Conservation (phyloP, 495 filamentous ascomycete species). For the Aspergillus steynii region DNA sequence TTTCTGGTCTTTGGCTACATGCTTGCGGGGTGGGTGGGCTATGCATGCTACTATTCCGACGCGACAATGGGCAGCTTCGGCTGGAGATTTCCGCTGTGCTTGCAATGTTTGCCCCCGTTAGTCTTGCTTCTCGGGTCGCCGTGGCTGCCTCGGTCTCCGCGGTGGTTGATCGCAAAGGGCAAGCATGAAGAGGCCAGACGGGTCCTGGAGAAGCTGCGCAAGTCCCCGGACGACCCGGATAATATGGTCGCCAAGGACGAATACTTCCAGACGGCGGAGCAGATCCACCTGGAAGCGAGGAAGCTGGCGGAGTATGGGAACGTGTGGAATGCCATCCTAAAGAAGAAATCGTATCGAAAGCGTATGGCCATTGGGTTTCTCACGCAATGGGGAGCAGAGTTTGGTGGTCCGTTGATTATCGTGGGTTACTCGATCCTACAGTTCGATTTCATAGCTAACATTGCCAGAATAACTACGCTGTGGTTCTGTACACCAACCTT, state of each 20-base stretch:
- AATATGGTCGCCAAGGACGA: slow-evolving; percentile 38
- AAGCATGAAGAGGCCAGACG: slow-evolving; percentile 37
- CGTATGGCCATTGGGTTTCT: slow-evolving; percentile 44
- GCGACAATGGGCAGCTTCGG: slow-evolving; percentile 34
- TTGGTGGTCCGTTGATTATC: slow-evolving; percentile 40
- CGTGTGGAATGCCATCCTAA: slow-evolving; percentile 38
- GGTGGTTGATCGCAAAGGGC: slow-evolving; percentile 46
- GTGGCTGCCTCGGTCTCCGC: slow-evolving; percentile 45
- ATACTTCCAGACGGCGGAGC: slow-evolving; percentile 40
- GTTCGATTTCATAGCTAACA: slow-evolving; percentile 11
- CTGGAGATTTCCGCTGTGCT: slow-evolving; percentile 48
- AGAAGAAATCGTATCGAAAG: slow-evolving; percentile 43
- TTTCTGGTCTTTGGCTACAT: slow-evolving; percentile 47
- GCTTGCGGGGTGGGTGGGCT: slow-evolving; percentile 45
- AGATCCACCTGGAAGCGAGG: slow-evolving; percentile 37
- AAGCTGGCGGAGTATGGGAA: slow-evolving; percentile 27
- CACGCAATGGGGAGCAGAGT: slow-evolving; percentile 40
- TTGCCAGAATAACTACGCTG: slow-evolving; percentile 46
- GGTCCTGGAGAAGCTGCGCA: slow-evolving; percentile 33
- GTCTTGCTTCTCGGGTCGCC: slow-evolving; percentile 39
- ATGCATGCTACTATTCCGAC: slow-evolving; percentile 42
- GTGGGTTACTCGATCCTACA: slow-evolving; percentile 19
- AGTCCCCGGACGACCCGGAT: slow-evolving; percentile 31
- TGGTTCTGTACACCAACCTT: slow-evolving; percentile 49
- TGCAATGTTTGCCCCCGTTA: slow-evolving; percentile 42